phyloP scores from a whole-genome alignment of 768 basidiomycete genomes.

The Xanthoconium purpureum region DNA sequence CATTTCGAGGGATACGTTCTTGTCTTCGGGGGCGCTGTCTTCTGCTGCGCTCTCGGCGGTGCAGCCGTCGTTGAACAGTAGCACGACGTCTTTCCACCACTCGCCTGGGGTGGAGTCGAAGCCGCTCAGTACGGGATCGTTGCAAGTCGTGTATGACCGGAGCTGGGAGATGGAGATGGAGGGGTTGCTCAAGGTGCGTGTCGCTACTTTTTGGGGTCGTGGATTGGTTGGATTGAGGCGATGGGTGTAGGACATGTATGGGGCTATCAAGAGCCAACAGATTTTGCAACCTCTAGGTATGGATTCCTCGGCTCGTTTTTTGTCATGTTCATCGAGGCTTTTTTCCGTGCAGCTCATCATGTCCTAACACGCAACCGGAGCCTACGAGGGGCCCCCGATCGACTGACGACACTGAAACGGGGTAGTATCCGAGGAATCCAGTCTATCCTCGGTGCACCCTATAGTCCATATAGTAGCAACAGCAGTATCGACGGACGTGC shows the following conservation, averaged over 20 bases:
- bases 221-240: slow-evolving; percentile 1
- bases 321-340: slow-evolving; percentile 56
- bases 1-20: slow-evolving; percentile 57
- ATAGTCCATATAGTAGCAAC: slow-evolving; percentile 81
- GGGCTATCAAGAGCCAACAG: slow-evolving; percentile 84
- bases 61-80: slow-evolving; percentile 50
- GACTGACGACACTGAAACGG: slow-evolving; percentile 77
- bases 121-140: slow-evolving; percentile 30
- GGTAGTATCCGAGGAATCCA: slow-evolving; percentile 89
- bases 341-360: slow-evolving; percentile 35
- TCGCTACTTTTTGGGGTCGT: too few species aligned
- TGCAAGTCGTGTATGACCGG: slow-evolving; percentile 51
- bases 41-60: slow-evolving; percentile 33
- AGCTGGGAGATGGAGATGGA: slow-evolving; percentile 89
- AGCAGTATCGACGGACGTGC: slow-evolving; percentile 82
- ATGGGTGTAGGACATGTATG: slow-evolving; percentile 81
- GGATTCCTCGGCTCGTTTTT: slow-evolving; percentile 40
- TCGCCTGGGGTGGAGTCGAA: slow-evolving; percentile 42
- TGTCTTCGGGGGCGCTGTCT: slow-evolving; percentile 38
- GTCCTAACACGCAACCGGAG: slow-evolving; percentile 65
- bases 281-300: slow-evolving; percentile 77
- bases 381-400: slow-evolving; percentile 65
- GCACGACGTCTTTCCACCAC: slow-evolving; percentile 61
- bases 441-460: slow-evolving; percentile 67
- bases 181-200: slow-evolving; percentile 69